These are phyloP conservation scores for Lophiostoma macrostomum DNA, from an alignment of 495 filamentous ascomycete genomes.

Conservation along the genomic window DNA sequence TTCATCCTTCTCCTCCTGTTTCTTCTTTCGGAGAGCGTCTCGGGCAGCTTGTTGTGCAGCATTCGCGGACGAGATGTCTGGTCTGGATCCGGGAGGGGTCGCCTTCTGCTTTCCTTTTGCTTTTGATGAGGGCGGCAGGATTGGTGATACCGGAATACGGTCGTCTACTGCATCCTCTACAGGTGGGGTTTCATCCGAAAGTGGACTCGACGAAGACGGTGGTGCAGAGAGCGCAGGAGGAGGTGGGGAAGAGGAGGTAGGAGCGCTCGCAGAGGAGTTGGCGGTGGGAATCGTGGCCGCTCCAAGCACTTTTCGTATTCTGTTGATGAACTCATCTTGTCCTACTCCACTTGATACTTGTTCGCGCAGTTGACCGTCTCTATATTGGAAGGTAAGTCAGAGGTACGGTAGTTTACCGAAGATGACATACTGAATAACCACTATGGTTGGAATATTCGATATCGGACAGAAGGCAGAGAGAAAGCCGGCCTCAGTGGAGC, in stretches of 20 bases:
- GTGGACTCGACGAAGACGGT: not conserved
- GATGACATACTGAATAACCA: slow-evolving; percentile 63
- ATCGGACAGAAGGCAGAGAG: slow-evolving; percentile 78
- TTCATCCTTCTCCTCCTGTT: slow-evolving; percentile 38
- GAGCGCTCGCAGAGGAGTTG: not conserved
- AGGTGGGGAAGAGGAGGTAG: not conserved
- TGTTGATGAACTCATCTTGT: slow-evolving; percentile 28
- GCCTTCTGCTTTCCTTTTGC: slow-evolving; percentile 34
- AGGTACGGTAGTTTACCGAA: not conserved
- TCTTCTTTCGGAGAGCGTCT: slow-evolving; percentile 25
- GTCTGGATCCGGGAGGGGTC: slow-evolving; percentile 20
- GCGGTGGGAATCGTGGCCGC: slow-evolving; percentile 3
- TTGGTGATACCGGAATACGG: slow-evolving; percentile 1
- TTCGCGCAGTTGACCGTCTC: slow-evolving; percentile 31
- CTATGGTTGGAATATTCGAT: slow-evolving; percentile 65
- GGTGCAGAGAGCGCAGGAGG: not conserved
- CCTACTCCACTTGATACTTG: slow-evolving; percentile 18
- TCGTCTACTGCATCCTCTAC: slow-evolving; percentile 1
- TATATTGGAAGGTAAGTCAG: not conserved
- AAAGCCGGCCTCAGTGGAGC: slow-evolving; percentile 74
- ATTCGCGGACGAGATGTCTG: slow-evolving; percentile 17
- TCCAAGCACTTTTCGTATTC: slow-evolving; percentile 21
- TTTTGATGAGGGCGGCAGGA: slow-evolving; percentile 18
- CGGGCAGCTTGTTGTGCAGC: slow-evolving; percentile 30
- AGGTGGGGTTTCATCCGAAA: slow-evolving; percentile 1